Conservation (phyloP, 441 rosid genomes). For the Adansonia madagascariensis region DNA sequence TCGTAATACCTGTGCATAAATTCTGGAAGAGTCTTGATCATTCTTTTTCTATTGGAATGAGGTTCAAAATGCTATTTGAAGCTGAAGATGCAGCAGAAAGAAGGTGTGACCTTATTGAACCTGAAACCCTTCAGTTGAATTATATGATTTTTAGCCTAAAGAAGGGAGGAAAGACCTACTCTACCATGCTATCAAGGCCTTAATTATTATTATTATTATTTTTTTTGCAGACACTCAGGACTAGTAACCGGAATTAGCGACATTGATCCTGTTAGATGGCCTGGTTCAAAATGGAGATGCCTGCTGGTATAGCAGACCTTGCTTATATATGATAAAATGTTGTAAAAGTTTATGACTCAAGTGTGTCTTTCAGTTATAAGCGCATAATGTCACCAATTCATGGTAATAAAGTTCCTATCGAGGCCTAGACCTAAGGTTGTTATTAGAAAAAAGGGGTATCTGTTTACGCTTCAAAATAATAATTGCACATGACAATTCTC, state of each 20-base stretch:
- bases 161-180: not conserved
- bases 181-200: not conserved
- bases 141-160: not conserved
- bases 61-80: slow-evolving; percentile 80
- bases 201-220: no score
- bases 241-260: slow-evolving; percentile 76
- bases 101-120: slow-evolving; percentile 53
- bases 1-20: slow-evolving; percentile 64
- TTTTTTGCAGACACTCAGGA: slow-evolving; percentile 67
- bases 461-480: not conserved
- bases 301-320: slow-evolving; percentile 43
- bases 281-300: slow-evolving; percentile 94
- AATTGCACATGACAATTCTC: not conserved
- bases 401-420: not conserved
- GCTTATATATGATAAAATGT: not conserved
- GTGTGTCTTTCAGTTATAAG: not conserved
- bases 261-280: slow-evolving; percentile 86
- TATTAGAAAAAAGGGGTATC: not conserved
- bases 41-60: slow-evolving; percentile 74
- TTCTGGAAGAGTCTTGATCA: slow-evolving; percentile 74
- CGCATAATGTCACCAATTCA: not conserved
- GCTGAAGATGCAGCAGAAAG: slow-evolving; percentile 88
- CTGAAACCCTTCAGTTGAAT: slow-evolving; percentile 1
- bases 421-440: not conserved
- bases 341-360: not conserved